These are phyloP conservation scores for Chaetothyriales sp. DNA, from an alignment of 2,329 filamentous ascomycete species.

Conservation along the genomic window DNA sequence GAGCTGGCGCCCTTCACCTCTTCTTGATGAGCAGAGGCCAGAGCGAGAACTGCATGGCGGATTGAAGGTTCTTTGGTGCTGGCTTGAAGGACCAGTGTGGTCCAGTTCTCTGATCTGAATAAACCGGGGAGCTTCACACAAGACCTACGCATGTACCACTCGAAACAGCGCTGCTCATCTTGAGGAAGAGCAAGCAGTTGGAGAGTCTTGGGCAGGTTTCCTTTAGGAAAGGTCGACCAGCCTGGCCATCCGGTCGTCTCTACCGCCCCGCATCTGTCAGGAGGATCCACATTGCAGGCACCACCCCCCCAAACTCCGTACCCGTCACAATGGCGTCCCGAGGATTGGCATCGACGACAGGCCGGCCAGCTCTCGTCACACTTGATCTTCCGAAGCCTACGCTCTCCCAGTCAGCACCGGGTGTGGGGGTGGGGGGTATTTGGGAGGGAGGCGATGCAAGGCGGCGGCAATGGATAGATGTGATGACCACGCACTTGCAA, in stretches of 20 bases:
- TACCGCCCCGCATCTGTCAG: neutral
- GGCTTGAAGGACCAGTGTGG: constrained; percentile 27
- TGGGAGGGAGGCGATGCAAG: no score
- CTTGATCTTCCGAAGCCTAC: constrained; percentile 22
- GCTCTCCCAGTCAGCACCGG: neutral
- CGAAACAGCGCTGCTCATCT: constrained; percentile 19
- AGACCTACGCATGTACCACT: constrained; percentile 21
- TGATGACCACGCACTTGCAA: constrained; percentile 20
- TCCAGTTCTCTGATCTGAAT: constrained; percentile 28
- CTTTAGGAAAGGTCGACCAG: neutral
- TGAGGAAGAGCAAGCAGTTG: neutral
- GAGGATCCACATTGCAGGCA: neutral
- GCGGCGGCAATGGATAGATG: neutral
- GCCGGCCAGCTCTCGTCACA: constrained; percentile 28
- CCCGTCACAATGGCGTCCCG: constrained; percentile 28
- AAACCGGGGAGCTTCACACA: constrained; percentile 24
- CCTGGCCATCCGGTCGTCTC: neutral
- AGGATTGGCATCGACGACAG: constrained; percentile 25
- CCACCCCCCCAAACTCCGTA: constrained; percentile 32
- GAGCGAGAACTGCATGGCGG: constrained; percentile 30
- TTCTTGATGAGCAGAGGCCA: constrained; percentile 26
- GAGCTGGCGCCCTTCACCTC: constrained; percentile 7
- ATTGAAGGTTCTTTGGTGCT: constrained; percentile 28
- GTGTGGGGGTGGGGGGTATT: neutral
- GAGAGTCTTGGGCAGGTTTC: constrained; percentile 1